Evolutionary conservation across 495 filamentous ascomycete species (phyloP).

Genomic region (Talaromyces liani): DNA sequence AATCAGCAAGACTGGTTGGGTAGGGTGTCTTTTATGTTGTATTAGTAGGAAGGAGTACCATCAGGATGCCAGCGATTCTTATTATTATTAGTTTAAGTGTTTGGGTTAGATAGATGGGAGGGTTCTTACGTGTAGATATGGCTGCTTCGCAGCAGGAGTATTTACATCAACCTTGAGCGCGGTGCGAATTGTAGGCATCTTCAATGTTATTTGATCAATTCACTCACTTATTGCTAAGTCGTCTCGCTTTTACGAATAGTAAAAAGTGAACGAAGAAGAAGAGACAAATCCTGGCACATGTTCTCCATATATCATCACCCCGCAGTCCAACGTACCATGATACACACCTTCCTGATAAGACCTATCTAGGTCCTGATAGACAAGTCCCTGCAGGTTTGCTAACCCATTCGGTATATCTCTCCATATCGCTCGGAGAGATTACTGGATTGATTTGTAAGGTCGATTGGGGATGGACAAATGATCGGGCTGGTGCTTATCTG

Average conservation of each 20-base stretch:
- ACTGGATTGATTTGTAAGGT: not conserved
- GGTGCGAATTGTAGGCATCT: slow-evolving; percentile 47
- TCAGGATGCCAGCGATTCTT: slow-evolving; percentile 1
- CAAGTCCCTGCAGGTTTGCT: not conserved
- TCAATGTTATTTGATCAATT: not conserved
- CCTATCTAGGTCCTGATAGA: not conserved
- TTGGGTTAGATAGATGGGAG: too few relatives aligned
- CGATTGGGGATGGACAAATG: not conserved
- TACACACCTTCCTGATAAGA: too few relatives aligned
- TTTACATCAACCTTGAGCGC: slow-evolving; percentile 70
- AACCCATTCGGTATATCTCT: not conserved
- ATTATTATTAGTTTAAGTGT: not conserved
- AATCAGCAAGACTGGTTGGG: too few relatives aligned
- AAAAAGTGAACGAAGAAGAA: not conserved
- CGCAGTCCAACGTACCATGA: not conserved
- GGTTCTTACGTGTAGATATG: slow-evolving; percentile 65
- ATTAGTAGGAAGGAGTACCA: not conserved
- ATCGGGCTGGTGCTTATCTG: not conserved
- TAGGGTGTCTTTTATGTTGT: too few relatives aligned
- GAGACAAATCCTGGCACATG: not conserved
- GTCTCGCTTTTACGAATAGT: not conserved
- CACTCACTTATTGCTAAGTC: not conserved
- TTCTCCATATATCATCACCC: not conserved
- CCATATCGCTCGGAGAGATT: not conserved
- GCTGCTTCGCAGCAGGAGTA: slow-evolving; percentile 68